A percentile compares a stretch with the other conserved stretches of the same genome.
These are phyloP conservation scores for Heliosperma pusillum DNA, from an alignment of 148 eudicot species.

Conservation along the genomic window DNA sequence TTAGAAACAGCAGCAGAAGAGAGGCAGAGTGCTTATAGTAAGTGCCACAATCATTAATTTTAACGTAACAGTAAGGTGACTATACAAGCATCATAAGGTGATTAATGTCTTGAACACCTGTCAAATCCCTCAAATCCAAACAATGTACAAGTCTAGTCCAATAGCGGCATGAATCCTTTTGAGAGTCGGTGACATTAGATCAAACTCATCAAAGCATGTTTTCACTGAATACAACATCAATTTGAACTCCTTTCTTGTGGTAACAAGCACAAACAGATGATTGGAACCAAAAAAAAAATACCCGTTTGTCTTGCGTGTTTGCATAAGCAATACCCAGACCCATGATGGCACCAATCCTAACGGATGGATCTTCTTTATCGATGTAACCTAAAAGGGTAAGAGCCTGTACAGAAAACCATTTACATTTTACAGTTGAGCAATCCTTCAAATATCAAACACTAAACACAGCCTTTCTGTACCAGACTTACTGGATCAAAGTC, in stretches of 20 bases:
- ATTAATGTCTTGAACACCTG: too few species aligned
- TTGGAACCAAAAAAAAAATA: slow-evolving; percentile 17
- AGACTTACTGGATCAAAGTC: slow-evolving; percentile 88
- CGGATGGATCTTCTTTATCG: slow-evolving; percentile 66
- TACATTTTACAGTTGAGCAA: background rate
- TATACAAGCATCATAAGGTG: background rate
- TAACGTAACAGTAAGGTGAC: background rate
- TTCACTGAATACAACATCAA: too few species aligned
- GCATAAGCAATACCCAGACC: slow-evolving; percentile 95
- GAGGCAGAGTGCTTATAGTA: background rate
- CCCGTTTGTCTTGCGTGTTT: slow-evolving; percentile 81
- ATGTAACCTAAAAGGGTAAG: slow-evolving; percentile 80
- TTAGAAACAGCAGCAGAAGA: background rate
- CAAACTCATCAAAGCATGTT: too few species aligned
- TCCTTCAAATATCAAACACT: background rate
- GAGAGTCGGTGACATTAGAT: too few species aligned
- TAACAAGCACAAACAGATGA: too few species aligned
- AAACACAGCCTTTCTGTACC: background rate
- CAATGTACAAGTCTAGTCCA: too few species aligned
- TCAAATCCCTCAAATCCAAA: too few species aligned
- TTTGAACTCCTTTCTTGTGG: too few species aligned
- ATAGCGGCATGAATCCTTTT: too few species aligned
- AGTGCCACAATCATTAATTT: background rate
- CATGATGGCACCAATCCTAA: slow-evolving; percentile 92
- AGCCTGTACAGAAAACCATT: slow-evolving; percentile 43